Evolutionary conservation across 2,329 filamentous ascomycete genomes (phyloP).

Genomic region (Verticillium dahliae): DNA sequence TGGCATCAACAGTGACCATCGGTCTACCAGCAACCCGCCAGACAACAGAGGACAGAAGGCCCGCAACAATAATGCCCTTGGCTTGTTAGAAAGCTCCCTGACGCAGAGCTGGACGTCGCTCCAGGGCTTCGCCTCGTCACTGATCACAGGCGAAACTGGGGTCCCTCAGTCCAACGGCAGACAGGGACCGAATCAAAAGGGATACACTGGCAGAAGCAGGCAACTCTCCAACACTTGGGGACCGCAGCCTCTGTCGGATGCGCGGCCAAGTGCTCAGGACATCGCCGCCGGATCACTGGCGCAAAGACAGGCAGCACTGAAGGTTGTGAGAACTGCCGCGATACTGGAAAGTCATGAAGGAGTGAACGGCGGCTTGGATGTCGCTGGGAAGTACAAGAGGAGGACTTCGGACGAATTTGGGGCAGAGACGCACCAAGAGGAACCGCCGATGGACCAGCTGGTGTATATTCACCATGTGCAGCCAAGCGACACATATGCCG

Average conservation of each 20-base stretch:
- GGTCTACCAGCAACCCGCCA: constrained; percentile 10
- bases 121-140: constrained; percentile 44
- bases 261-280: constrained; percentile 33
- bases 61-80: not conserved
- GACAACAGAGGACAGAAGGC: not conserved
- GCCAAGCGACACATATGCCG: constrained; percentile 79
- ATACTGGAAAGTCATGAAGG: constrained; percentile 56
- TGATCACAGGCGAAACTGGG: constrained; percentile 28
- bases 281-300: constrained; percentile 48
- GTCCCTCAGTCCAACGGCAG: constrained; percentile 20
- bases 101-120: constrained; percentile 49
- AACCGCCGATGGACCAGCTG: constrained; percentile 66
- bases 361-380: constrained; percentile 51
- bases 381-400: constrained; percentile 53
- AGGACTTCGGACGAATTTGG: constrained; percentile 61
- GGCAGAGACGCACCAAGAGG: constrained; percentile 32
- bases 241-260: constrained; percentile 33
- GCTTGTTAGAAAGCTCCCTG: constrained; percentile 44
- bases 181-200: constrained; percentile 17
- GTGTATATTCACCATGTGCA: constrained; percentile 88
- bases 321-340: constrained; percentile 50
- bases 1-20: constrained; percentile 17
- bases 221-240: constrained; percentile 37
- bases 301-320: constrained; percentile 47
- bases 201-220: not conserved